Conservation (phyloP, 1,284 basidiomycete genomes). For the Rhizopogon hawkerae region DNA sequence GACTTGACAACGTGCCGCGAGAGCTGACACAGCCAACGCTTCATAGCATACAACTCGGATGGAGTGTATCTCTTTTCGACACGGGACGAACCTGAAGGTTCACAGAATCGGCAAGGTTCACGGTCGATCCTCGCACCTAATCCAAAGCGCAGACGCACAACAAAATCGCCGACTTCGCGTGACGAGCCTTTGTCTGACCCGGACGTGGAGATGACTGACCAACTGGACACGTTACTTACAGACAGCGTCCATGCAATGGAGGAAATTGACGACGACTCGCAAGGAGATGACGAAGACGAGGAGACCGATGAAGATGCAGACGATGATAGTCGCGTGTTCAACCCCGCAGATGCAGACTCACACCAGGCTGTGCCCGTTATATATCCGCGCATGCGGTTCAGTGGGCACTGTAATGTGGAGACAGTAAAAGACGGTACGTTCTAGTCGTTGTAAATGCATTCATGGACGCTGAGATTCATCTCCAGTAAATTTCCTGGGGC, state of each 20-base stretch:
- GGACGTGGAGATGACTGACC: slow-evolving; percentile 1
- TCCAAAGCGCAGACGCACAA: slow-evolving; percentile 1
- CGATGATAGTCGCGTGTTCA: slow-evolving; percentile 19
- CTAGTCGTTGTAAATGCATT: neutral
- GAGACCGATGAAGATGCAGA: slow-evolving; percentile 30
- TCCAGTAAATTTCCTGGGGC: slow-evolving; percentile 80
- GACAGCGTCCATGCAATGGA: slow-evolving; percentile 16
- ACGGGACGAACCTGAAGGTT: slow-evolving; percentile 46
- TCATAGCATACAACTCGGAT: slow-evolving; percentile 68
- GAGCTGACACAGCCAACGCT: neutral
- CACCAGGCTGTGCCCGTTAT: slow-evolving; percentile 48
- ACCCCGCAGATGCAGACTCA: slow-evolving; percentile 22
- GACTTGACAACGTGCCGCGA: neutral
- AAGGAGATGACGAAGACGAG: slow-evolving; percentile 20
- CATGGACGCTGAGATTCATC: slow-evolving; percentile 1
- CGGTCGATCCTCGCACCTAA: slow-evolving; percentile 21
- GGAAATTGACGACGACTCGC: slow-evolving; percentile 18
- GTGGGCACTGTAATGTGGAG: slow-evolving; percentile 73
- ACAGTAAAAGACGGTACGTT: slow-evolving; percentile 86
- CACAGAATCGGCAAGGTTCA: neutral
- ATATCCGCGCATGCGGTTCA: slow-evolving; percentile 59
- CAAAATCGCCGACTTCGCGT: neutral
- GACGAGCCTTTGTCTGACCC: neutral
- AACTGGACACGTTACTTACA: neutral
- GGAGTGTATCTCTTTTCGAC: slow-evolving; percentile 78